Evolutionary conservation across 371 early-diverging fungal genomes (phyloP).

Genomic region (Apophysomyces sp.): DNA sequence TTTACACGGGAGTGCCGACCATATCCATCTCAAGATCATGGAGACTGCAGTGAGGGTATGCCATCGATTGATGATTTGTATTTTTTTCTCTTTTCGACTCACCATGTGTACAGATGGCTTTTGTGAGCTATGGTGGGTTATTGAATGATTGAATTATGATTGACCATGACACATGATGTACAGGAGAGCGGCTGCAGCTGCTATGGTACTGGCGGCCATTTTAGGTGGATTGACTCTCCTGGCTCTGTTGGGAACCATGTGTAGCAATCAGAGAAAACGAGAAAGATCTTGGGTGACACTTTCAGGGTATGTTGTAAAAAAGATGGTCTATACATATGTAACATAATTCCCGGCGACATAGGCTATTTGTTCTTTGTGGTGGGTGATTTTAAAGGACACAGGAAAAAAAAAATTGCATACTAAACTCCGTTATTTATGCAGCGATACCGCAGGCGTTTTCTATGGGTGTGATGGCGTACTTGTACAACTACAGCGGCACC

Average conservation of each 20-base stretch:
- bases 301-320: slow-evolving; percentile 25
- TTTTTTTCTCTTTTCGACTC: not conserved
- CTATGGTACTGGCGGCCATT: slow-evolving; percentile 40
- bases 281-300: slow-evolving; percentile 41
- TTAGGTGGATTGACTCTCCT: slow-evolving; percentile 38
- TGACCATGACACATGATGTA: not conserved
- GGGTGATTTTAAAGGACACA: not conserved
- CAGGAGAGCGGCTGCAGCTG: slow-evolving; percentile 44
- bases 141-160: not conserved
- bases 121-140: slow-evolving; percentile 45
- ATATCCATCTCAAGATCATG: slow-evolving; percentile 41
- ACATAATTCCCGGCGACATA: slow-evolving; percentile 1
- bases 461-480: slow-evolving; percentile 45
- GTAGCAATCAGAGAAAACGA: slow-evolving; percentile 41
- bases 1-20: slow-evolving; percentile 42
- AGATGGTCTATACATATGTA: not conserved
- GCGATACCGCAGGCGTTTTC: slow-evolving; percentile 41
- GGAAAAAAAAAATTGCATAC: not conserved
- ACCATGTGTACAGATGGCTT: slow-evolving; percentile 33
- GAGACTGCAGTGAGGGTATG: slow-evolving; percentile 50
- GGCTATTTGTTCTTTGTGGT: slow-evolving; percentile 27
- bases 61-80: not conserved
- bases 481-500: slow-evolving; percentile 40
- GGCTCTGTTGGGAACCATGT: slow-evolving; percentile 40
- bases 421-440: slow-evolving; percentile 8